Percentiles rank a stretch among this genome's conserved stretches.
Conservation (phyloP, 2,329 filamentous ascomycete genomes). For the Beauveria brongniartii region DNA sequence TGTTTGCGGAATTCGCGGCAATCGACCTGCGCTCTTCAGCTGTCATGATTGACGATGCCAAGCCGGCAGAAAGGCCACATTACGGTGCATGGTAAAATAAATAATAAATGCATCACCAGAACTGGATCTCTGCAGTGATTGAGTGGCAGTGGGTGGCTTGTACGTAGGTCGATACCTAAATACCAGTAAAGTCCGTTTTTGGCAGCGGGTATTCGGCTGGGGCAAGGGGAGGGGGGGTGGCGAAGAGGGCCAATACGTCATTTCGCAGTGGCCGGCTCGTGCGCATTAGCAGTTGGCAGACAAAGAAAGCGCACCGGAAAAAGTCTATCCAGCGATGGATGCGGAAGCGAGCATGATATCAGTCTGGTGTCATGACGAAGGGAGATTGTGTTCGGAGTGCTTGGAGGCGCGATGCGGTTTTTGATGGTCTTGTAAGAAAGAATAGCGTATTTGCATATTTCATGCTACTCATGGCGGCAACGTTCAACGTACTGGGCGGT, state of each 20-base stretch:
- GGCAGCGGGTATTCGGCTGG: not conserved
- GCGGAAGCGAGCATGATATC: slow-evolving; percentile 4
- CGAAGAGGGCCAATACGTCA: not conserved
- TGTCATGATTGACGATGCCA: not conserved
- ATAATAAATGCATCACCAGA: not conserved
- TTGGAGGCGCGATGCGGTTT: too few relatives aligned
- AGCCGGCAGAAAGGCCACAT: not conserved
- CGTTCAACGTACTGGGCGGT: too few relatives aligned
- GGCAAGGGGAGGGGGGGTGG: not conserved
- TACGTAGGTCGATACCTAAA: not conserved
- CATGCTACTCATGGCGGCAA: too few relatives aligned
- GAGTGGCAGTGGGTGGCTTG: too few relatives aligned
- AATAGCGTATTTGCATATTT: too few relatives aligned
- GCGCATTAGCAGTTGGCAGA: not conserved
- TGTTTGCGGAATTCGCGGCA: not conserved
- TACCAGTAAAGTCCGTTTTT: slow-evolving; percentile 1
- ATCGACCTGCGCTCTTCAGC: not conserved
- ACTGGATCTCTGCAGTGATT: too few relatives aligned
- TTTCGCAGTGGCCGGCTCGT: not conserved
- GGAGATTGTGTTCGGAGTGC: not conserved
- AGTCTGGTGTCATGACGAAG: not conserved
- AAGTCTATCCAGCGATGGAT: slow-evolving; percentile 2
- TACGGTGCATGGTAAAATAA: not conserved
- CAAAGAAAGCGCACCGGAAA: not conserved
- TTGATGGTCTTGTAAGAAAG: too few relatives aligned